Base-by-base conservation (phyloP, 140 eudicot species). In the Cichorium intybus region DNA sequence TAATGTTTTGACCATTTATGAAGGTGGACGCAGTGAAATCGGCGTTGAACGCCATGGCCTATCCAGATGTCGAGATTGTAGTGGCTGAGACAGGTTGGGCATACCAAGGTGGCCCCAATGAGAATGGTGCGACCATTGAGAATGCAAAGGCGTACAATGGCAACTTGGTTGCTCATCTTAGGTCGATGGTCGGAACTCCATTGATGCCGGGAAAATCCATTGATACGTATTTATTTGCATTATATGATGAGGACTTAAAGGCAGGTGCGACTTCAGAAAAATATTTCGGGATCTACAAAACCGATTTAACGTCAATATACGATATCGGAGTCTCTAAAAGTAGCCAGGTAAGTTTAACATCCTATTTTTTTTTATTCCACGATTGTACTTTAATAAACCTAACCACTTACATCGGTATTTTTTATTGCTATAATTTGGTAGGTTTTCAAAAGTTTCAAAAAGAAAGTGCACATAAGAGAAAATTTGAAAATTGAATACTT, bases 81-180 rank as follows among this genome's bases (percentile, higher is more conserved):
- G 83, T 90, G 8, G 97, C 96, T 5, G 97, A 90, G 49, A 90
- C 97, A 0, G 96, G 97, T 18, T 90, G 97, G 97, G 72, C 97
- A 5, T 90, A 87, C 66, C 72, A 75, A 45, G 97, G 97, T 10
- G 97, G 73, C 47, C 60, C 20, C 28, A 81, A 60, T 1, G 95
- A 90, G 73, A 69, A 61, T 3, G 97, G 97, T 17, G 78, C 94
- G 10, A 87, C 88, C 39, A 39, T 87, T 5, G 96, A 90, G 73
- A 87, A 87, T 49, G 88, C 97, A 4, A 87, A 80, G 85, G 94
- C 96, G 24, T 90, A 87, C 54, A 84, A 75, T 54, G 88, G 86
- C 12, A 81, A 85, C 56, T 73, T 90, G 56, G 68, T 90, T 23
- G 67, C 82, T 28, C 97, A 87, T 60, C 81, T 90, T 23, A 76